Conservation (phyloP, 2,329 filamentous ascomycete species). For the Neonectria hederae region DNA sequence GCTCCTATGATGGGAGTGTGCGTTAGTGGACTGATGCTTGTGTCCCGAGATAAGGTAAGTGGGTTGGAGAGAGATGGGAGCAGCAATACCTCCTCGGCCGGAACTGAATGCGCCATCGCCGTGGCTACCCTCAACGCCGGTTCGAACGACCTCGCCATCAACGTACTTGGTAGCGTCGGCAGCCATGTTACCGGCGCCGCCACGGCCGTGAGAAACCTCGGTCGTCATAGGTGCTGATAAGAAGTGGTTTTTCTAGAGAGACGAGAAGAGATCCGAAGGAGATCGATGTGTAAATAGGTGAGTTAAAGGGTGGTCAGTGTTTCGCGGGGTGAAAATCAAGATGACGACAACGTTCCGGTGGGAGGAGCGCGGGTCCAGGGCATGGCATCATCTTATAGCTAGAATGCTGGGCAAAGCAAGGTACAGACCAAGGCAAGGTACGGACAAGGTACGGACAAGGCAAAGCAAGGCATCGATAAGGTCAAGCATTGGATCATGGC, state of each 20-base stretch:
- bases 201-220: conserved; percentile 69
- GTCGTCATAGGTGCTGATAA: conserved; percentile 44
- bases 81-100: conserved; percentile 64
- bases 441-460: too few species aligned
- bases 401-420: neutral
- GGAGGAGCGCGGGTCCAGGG: conserved; percentile 29
- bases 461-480: conserved; percentile 25
- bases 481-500: conserved; percentile 22
- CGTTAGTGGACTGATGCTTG: conserved; percentile 19
- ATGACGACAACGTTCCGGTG: conserved; percentile 25
- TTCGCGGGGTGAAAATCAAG: conserved; percentile 13
- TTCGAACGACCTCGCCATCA: conserved; percentile 69
- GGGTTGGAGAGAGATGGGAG: neutral
- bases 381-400: conserved; percentile 40
- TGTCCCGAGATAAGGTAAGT: neutral
- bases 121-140: conserved; percentile 63
- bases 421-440: neutral
- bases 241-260: neutral
- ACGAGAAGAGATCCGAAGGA: neutral
- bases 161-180: conserved; percentile 66
- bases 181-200: conserved; percentile 70
- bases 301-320: neutral
- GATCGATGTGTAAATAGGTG: neutral
- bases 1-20: conserved; percentile 52
- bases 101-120: conserved; percentile 67